Evolutionary conservation across 768 basidiomycete species (phyloP).

Genomic region (Dacryopinax primogenitus): DNA sequence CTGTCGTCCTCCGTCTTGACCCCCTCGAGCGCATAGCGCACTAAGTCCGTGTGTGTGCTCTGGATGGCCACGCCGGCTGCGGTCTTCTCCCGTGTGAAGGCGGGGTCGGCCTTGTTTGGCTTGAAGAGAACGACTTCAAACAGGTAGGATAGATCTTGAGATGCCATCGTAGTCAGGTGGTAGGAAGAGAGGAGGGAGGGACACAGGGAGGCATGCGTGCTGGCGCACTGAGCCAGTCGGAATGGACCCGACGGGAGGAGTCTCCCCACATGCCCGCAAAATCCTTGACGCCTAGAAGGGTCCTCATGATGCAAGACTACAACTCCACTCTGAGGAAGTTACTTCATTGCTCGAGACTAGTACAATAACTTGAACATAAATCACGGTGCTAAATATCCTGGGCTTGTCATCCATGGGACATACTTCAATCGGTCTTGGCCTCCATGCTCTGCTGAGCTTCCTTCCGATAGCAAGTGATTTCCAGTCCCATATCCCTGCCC

Average conservation of each 20-base stretch:
- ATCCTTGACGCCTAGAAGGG: too few species aligned
- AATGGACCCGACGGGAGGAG: too few species aligned
- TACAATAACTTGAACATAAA: too few species aligned
- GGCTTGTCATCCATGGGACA: too few species aligned
- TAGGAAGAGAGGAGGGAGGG: background rate
- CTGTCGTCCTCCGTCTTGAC: background rate
- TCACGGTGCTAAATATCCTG: too few species aligned
- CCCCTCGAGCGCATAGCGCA: background rate
- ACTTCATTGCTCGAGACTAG: too few species aligned
- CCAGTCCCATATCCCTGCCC: background rate
- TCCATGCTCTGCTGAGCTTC: background rate
- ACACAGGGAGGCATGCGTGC: too few species aligned
- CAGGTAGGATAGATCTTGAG: background rate
- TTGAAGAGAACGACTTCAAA: background rate
- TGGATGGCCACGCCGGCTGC: background rate
- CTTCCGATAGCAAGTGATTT: background rate
- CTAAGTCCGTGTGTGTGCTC: background rate
- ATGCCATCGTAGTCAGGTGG: background rate
- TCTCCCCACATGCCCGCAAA: too few species aligned
- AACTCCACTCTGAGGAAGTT: too few species aligned
- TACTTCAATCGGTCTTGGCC: too few species aligned
- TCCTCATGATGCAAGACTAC: too few species aligned
- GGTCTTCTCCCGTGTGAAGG: background rate
- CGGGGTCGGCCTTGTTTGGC: conserved; percentile 5
- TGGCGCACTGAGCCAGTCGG: too few species aligned